A percentile compares a stretch with the other conserved stretches of the same genome.
Conservation (phyloP, 768 basidiomycete genomes). For the Tremella mesenterica region DNA sequence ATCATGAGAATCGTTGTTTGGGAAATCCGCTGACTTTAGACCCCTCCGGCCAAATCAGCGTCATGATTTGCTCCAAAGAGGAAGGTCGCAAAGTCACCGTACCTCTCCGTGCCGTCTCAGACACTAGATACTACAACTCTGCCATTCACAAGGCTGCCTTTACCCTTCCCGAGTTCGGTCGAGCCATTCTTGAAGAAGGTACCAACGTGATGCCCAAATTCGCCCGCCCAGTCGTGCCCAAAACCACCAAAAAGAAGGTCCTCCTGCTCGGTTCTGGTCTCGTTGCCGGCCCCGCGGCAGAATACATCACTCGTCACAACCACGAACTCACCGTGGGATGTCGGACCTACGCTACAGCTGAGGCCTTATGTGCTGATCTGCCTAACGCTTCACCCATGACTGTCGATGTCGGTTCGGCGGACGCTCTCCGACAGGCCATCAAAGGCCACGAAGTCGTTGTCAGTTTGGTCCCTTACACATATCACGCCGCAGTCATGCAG, state of each 20-base stretch:
- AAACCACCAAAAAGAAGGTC: constrained; percentile 52
- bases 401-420: constrained; percentile 64
- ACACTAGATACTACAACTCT: constrained; percentile 76
- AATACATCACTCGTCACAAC: constrained; percentile 77
- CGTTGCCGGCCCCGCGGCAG: constrained; percentile 91
- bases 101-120: constrained; percentile 62
- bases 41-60: constrained; percentile 96
- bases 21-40: constrained; percentile 43
- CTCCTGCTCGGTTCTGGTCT: constrained; percentile 90
- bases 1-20: too few species aligned
- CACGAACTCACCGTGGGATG: constrained; percentile 80
- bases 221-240: constrained; percentile 41
- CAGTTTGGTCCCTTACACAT: constrained; percentile 89
- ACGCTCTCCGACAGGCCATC: constrained; percentile 68
- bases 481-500: constrained; percentile 81
- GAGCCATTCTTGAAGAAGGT: constrained; percentile 62
- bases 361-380: constrained; percentile 60
- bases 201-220: constrained; percentile 51
- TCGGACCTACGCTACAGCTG: constrained; percentile 69
- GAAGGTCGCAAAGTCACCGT: constrained; percentile 57
- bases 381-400: constrained; percentile 64
- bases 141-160: constrained; percentile 74
- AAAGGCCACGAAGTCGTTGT: constrained; percentile 86
- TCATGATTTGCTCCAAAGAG: constrained; percentile 78
- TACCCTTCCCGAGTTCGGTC: constrained; percentile 78